phyloP scores from a whole-genome alignment of 352 stramenopile genomes.

The Pythium diclinum region DNA sequence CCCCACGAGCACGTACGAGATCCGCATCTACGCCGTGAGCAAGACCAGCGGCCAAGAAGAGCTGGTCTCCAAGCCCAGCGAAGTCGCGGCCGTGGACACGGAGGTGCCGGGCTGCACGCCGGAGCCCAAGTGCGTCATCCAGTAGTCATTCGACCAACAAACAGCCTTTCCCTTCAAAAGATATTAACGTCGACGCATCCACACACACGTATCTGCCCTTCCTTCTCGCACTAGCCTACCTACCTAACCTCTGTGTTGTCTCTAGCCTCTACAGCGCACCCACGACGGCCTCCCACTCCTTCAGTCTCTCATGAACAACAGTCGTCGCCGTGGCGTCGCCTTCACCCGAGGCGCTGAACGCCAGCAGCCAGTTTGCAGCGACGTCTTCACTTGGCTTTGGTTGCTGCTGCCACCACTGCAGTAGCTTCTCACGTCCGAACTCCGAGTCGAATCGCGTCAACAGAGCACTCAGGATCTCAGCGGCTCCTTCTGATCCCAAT shows the following conservation, averaged over 20 bases:
- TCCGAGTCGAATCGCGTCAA: constrained; percentile 33
- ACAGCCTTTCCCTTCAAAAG: background rate
- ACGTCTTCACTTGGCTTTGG: background rate
- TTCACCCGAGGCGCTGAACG: constrained; percentile 15
- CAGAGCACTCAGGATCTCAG: constrained; percentile 50
- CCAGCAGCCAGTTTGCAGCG: constrained; percentile 11
- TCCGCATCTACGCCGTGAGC: constrained; percentile 67
- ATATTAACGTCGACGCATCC: background rate
- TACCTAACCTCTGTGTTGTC: background rate
- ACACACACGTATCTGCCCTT: constrained; percentile 9
- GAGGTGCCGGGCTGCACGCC: constrained; percentile 81
- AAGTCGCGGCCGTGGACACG: constrained; percentile 81
- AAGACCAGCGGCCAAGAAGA: constrained; percentile 34
- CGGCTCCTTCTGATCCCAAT: constrained; percentile 38
- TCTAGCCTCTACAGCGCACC: background rate
- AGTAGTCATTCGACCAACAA: constrained; percentile 27
- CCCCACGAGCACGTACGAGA: constrained; percentile 85
- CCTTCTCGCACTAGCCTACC: constrained; percentile 3
- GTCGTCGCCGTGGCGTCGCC: background rate
- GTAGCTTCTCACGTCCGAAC: constrained; percentile 35
- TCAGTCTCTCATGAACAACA: constrained; percentile 17
- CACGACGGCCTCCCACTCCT: constrained; percentile 7
- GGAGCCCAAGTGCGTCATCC: constrained; percentile 39
- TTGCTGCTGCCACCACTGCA: constrained; percentile 52
- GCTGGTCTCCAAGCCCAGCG: constrained; percentile 53